Evolutionary conservation across 2,329 filamentous ascomycete species (phyloP), one percentile per base, ranked within the genome.

Genomic region (Tolypocladium capitatum): DNA sequence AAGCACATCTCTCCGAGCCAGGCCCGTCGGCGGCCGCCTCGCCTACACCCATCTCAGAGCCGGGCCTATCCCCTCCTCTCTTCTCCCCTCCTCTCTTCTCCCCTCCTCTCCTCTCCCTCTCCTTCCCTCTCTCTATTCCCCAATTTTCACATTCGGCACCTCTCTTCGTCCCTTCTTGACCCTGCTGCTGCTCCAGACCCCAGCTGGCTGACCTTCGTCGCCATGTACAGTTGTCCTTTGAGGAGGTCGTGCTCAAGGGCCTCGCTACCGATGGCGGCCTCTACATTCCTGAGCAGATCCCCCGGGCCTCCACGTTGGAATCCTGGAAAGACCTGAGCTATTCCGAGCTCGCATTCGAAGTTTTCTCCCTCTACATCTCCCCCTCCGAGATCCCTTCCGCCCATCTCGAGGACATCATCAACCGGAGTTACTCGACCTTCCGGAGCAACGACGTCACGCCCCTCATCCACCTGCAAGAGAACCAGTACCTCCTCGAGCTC

Each of bases 361-460:
- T 97, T 63, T 80, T 96, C 64, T 86, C 81, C 44, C 80, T 94
- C 46, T 97, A 92, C 70, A 88, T 97, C 60, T 90, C 89, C 0
- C 68, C 79, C 31, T 72, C 77, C 48, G 91, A 97, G 68, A 94
- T 97, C 51, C 87, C 90, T 11, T 60, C 80, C 28, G 71, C 76
- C 49, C 89, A 95, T 59, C 76, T 98, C 35, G 87, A 84, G 64
- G 78, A 75, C 53, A 89, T 98, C 62, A 86, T 97, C 64, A 71
- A 81, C 56, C 79, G 81, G 57, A 92, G 85, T 59, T 98, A 98
- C 65, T 79, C 85, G 20, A 94, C 89, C 9, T 98, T 98, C 72
- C 84, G 90, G 56, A 75, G 80, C 32, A 69, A 80, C 38, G 81
- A 94, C 47, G 80, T 87, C 38, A 89, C 87, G 0, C 92, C 92